Base-by-base conservation (phyloP, 805 yeast species). In the Candida pseudofarinosa region DNA sequence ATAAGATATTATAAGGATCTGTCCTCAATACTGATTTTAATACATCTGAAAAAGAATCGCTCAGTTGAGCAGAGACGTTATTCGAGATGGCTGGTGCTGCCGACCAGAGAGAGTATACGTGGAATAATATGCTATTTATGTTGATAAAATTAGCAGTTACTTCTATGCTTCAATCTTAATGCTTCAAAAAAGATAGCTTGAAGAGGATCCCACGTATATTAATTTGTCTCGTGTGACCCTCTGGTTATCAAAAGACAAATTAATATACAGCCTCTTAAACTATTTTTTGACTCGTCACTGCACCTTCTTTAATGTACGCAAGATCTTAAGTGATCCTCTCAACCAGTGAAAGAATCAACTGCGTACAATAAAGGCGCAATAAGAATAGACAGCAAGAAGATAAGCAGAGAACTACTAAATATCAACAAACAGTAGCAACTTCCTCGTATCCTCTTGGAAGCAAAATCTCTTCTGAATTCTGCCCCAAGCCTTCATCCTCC, bases 381-480 rank as follows among this genome's bases (percentile, higher is more conserved):
- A 12, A 13, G 19, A 12, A 5, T 13, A 7, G 30, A 15, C 13
- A 38, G 8, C 18, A 10, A 14, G 5, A 31, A 40, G 38, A 43
- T 42, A 48, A 48, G 52, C 52, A 48, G 52, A 48, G 52, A 48
- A 48, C 52, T 33, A 23, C 33, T 44, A 45, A 45, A 26, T 41
- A 39, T 42, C 39, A 43, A 17, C 36, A 41, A n/a, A 32, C 35
- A 35, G 26, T 31, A 41, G 43, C 41, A 20, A 39, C 13, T 16
- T 26, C 43, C 34, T 44, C 47, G 35, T 40, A 46, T 36, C 42
- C 41, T 40, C 37, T 48, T 30, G 48, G 44, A 19, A 45, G 59
- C 70, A 65, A 65, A 69, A 68, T 67, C 62, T 56, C 73, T 69
- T 63, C 74, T 59, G 74, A 68, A 68, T 67, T 67, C 65, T 69